phyloP scores from a whole-genome alignment of 2,329 filamentous ascomycete species.

The Cordyceps cateniannulata region DNA sequence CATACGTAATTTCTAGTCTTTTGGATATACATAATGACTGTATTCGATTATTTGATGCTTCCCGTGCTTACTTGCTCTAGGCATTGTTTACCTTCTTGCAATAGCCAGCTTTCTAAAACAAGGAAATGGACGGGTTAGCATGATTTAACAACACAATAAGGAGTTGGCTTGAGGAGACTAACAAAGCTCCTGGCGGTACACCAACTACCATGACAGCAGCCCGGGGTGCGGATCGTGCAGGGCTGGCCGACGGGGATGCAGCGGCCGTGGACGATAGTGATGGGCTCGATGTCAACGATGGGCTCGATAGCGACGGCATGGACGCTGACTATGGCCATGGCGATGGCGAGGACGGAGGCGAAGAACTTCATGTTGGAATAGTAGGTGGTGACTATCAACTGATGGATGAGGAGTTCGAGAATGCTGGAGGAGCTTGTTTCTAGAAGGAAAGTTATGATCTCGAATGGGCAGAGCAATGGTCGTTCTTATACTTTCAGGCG shows the following conservation, averaged over 20 bases:
- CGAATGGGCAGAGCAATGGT: background rate
- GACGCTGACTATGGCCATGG: background rate
- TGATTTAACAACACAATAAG: background rate
- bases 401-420: background rate
- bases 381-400: background rate
- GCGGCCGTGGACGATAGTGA: background rate
- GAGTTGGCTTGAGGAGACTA: background rate
- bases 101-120: background rate
- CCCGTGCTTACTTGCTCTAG: too few species aligned
- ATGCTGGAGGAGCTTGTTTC: background rate
- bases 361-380: background rate
- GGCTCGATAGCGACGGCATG: background rate
- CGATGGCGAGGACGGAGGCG: background rate
- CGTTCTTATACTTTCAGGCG: background rate
- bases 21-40: constrained; percentile 10
- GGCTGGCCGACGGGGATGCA: background rate
- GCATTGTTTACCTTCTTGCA: too few species aligned
- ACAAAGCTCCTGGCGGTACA: background rate
- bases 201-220: background rate
- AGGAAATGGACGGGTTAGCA: background rate
- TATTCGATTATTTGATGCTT: background rate
- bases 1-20: constrained; percentile 8
- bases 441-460: background rate
- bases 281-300: background rate
- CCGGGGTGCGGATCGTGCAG: background rate